Evolutionary conservation across 208 protist species (phyloP).

Genomic region (Acanthamoeba healyi): DNA sequence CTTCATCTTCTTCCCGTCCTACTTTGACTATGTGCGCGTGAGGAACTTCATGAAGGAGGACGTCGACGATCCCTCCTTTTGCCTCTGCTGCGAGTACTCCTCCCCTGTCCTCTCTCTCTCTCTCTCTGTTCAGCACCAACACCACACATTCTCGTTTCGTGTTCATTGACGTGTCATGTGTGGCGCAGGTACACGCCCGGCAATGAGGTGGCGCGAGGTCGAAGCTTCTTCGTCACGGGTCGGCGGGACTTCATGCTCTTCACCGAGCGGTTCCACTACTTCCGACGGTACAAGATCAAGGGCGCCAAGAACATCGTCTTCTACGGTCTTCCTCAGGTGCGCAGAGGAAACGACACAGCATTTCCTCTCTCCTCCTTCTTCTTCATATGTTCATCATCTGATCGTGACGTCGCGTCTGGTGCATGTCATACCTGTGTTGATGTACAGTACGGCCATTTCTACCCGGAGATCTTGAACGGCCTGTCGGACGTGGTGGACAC

Average conservation of each 20-base stretch:
- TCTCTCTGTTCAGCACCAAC: too few species aligned
- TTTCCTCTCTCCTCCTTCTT: neutral
- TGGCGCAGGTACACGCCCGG: conserved; percentile 72
- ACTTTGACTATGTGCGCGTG: conserved; percentile 97
- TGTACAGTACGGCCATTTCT: conserved; percentile 93
- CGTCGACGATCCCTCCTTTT: conserved; percentile 91
- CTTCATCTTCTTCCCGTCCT: conserved; percentile 95
- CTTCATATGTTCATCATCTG: neutral
- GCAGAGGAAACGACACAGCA: too few species aligned
- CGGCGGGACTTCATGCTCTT: conserved; percentile 94
- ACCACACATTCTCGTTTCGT: too few species aligned
- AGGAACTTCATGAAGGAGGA: conserved; percentile 96
- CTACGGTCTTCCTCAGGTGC: conserved; percentile 94
- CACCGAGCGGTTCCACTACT: conserved; percentile 98
- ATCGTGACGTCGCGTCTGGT: too few species aligned
- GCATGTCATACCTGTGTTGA: too few species aligned
- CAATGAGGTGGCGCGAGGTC: conserved; percentile 50
- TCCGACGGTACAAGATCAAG: conserved; percentile 95
- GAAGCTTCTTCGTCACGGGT: conserved; percentile 89
- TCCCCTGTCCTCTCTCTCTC: neutral
- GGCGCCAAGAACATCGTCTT: conserved; percentile 95
- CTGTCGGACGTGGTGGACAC: conserved; percentile 60
- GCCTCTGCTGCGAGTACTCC: conserved; percentile 93
- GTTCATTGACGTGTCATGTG: neutral
- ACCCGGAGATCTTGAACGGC: conserved; percentile 94